phyloP scores from a whole-genome alignment of 2,329 filamentous ascomycete genomes.

The Neonectria sp. region DNA sequence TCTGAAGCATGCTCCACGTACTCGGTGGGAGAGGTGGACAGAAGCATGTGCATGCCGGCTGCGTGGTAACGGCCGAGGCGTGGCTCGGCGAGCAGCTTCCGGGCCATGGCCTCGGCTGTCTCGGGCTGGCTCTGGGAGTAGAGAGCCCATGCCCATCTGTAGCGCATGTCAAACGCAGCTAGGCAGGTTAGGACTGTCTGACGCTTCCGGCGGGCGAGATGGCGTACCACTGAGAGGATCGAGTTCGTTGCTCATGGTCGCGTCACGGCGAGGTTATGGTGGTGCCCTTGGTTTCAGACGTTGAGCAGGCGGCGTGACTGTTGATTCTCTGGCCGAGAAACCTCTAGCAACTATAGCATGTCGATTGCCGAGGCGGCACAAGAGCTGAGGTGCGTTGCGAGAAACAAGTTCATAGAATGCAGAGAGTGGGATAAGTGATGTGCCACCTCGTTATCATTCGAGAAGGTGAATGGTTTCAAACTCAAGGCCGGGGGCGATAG shows the following conservation, averaged over 20 bases:
- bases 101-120: neutral
- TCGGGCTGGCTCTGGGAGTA: neutral
- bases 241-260: neutral
- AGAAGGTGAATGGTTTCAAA: too few species aligned
- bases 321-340: too few species aligned
- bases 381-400: too few species aligned
- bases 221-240: neutral
- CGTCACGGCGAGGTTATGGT: neutral
- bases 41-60: neutral
- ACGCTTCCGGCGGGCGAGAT: neutral
- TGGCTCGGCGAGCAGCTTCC: conserved; percentile 4
- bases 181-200: neutral
- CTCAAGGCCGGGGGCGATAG: too few species aligned
- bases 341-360: too few species aligned
- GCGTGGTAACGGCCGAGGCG: neutral
- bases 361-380: too few species aligned
- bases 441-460: too few species aligned
- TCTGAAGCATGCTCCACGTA: neutral
- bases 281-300: too few species aligned
- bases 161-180: neutral
- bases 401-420: neutral
- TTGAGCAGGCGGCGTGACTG: too few species aligned
- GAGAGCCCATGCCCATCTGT: neutral
- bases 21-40: neutral
- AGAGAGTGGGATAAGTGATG: neutral